Percentiles rank a stretch among this genome's conserved stretches.
phyloP scores from a whole-genome alignment of 768 basidiomycete species.

The Tephrocybe sp. region DNA sequence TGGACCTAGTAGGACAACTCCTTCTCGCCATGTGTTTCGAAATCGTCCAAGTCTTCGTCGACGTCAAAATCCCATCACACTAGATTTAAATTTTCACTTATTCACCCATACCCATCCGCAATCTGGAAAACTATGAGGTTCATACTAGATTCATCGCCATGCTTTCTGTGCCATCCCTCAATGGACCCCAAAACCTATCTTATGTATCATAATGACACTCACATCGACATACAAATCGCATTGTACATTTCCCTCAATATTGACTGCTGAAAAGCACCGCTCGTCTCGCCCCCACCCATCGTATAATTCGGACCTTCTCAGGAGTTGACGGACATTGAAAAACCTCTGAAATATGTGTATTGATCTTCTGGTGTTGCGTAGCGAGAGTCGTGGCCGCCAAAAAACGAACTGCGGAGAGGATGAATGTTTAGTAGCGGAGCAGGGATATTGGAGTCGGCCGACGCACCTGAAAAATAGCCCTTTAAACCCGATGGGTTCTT shows the following conservation, averaged over 20 bases:
- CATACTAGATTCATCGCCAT: no score
- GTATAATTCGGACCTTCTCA: conserved; percentile 16
- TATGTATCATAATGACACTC: neutral
- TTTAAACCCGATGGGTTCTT: conserved; percentile 35
- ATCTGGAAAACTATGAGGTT: no score
- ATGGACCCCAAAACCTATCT: neutral
- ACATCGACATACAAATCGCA: neutral
- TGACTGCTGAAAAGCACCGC: neutral
- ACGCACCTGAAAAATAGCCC: conserved; percentile 78
- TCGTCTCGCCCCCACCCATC: no score
- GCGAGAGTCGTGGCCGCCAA: conserved; percentile 66
- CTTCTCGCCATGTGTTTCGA: conserved; percentile 77
- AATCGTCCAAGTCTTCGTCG: conserved; percentile 46
- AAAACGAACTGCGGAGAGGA: conserved; percentile 54
- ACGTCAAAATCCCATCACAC: neutral
- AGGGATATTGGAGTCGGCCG: neutral
- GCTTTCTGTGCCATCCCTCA: no score
- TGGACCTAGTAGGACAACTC: conserved; percentile 82
- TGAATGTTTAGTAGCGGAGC: neutral
- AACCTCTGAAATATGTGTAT: conserved; percentile 74
- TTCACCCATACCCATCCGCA: neutral
- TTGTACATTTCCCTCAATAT: neutral
- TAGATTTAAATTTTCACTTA: neutral
- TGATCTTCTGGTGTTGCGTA: conserved; percentile 76
- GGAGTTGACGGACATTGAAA: conserved; percentile 41